Base-by-base conservation (phyloP, 257 asterid species). In the Lithospermum erythrorhizon region DNA sequence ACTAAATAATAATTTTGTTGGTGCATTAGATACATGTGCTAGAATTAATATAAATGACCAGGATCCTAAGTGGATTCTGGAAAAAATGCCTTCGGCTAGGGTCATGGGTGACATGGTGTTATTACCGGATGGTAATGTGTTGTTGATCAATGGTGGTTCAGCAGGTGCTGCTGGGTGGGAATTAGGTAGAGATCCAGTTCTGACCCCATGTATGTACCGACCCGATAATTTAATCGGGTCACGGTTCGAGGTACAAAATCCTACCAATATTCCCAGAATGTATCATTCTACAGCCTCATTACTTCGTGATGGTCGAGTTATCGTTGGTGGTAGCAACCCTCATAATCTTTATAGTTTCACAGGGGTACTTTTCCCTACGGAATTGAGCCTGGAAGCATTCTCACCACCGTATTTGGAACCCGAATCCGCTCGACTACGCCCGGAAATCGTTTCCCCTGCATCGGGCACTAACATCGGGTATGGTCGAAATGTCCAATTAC, bases 341-440 rank as follows among this genome's bases (percentile, higher is more conserved):
- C 49, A 41, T 41, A 41, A 41, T 41, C 17, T 11, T 11, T 41
- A 41, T 4, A 2, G 13, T 2, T 41, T 41, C 49, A 41, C 49
- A 11, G 49, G 49, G 14, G 49, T 41, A 0, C 49, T 41, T 41
- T 41, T 1, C 49, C 73, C 73, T 1, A 72, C 77, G 0, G 77
- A 72, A 24, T 29, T 72, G 55, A 58, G 70, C 9, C 17, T 72
- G 16, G 70, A 72, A 58, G 57, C 73, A 23, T 72, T 67, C 9
- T 67, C 67, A 5, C 73, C 77, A 1, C 21, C 73, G 0, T 72
- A 72, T 54, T 54, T 72, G 48, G 51, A 63, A 27, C 19, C 67
- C 0, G n/a, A 10, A 23, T 41, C 16, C 0, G 27, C 37, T 0
- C 14, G 13, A 6, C 2, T 53, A 2, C 77, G 73, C 6, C 73